Evolutionary conservation across 345 rosid genomes (phyloP), one percentile per base, ranked within the genome.

Genomic region (Linum usitatissimum): DNA sequence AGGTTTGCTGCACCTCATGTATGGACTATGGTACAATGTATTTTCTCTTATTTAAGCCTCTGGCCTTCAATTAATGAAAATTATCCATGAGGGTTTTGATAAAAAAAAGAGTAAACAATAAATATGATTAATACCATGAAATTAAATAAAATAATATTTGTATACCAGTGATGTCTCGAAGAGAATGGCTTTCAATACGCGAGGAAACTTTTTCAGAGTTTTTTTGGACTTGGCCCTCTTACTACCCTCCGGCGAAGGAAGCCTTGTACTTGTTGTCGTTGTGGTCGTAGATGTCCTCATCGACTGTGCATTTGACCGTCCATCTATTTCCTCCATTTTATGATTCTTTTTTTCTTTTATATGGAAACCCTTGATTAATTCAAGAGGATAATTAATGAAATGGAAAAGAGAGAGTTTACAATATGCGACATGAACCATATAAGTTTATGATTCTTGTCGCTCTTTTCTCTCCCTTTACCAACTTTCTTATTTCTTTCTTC

Each of bases 131-230:
- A n/a, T 23, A 23, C 28, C 28, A 2, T 23, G 28, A 23, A 23
- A 23, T 2, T 23, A 23, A 2, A 23, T 23, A 13, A 18, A 21
- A 3, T 54, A 2, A 54, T 8, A 54, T 5, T n/a, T n/a, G 2
- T 2, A 14, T 55, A 85, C 90, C 83, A 82, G 18, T 19, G 81
- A 70, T 18, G 79, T 74, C 66, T 74, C 82, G 7, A 79, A 71
- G 28, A 82, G 31, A 23, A 76, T 67, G 12, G 77, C 81, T 74
- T 63, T 79, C 53, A 77, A 1, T 1, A 66, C 30, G 9, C 71
- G 71, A 3, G 78, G 34, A 7, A 80, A 59, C 18, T 70, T 64
- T 65, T 53, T 68, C 14, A 39, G 31, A 30, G 30, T 9, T 54
- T 64, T 59, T 56, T 65, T 71, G 60, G 64, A 63, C 30, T 63